Evolutionary conservation across 164 flowering plant species (phyloP).

Genomic region (Aristolochia contorta): DNA sequence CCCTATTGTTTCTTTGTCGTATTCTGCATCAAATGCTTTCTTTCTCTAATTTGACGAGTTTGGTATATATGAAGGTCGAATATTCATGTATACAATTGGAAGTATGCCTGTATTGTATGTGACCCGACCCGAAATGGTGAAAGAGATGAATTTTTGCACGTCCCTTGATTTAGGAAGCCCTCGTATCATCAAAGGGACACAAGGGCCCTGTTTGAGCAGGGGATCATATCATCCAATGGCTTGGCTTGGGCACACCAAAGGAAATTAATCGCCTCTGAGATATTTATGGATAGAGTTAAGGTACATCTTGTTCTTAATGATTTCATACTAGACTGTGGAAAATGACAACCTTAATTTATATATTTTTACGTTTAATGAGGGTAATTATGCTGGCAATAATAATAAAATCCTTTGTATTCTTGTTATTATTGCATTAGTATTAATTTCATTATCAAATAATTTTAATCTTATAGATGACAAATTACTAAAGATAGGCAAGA

Average conservation of each 20-base stretch:
- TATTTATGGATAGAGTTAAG: constrained; percentile 35
- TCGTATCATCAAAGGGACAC: constrained; percentile 13
- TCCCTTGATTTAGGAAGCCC: constrained; percentile 37
- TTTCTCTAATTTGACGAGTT: neutral
- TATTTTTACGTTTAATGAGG: too few relatives aligned
- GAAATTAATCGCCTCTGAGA: constrained; percentile 34
- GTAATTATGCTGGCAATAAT: neutral
- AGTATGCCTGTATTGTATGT: constrained; percentile 20
- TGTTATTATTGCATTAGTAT: neutral
- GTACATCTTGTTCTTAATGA: constrained; percentile 6
- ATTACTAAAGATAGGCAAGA: too few relatives aligned
- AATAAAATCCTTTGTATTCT: neutral
- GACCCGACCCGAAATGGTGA: constrained; percentile 23
- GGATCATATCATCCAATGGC: constrained; percentile 34
- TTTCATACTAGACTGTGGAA: neutral
- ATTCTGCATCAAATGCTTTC: too few relatives aligned
- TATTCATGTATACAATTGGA: constrained; percentile 25
- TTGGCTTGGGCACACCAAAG: constrained; percentile 35
- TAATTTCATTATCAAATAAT: neutral
- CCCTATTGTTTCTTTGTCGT: too few relatives aligned
- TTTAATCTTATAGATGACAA: neutral
- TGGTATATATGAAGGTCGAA: constrained; percentile 9
- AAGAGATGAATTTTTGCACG: constrained; percentile 20
- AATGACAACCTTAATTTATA: too few relatives aligned
- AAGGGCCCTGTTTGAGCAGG: constrained; percentile 32